These are phyloP conservation scores for Trichoderma breve DNA, from an alignment of 2,329 filamentous ascomycete species.

Conservation along the genomic window DNA sequence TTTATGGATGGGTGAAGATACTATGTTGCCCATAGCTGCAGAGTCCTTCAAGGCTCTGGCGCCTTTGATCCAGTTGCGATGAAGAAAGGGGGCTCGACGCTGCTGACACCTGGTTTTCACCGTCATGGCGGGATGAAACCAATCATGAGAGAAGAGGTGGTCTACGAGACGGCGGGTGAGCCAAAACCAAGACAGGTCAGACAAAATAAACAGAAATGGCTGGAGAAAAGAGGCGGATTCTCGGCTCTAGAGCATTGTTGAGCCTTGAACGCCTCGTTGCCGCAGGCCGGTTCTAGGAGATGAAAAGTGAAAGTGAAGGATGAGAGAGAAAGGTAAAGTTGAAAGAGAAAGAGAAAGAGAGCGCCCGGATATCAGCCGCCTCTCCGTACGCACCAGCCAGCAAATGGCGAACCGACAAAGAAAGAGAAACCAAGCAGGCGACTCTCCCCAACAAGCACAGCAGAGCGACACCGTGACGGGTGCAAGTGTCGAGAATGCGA, in stretches of 20 bases:
- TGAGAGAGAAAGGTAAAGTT: background rate
- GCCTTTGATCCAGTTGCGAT: conserved; percentile 52
- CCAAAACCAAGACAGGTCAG: background rate
- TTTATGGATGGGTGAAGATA: conserved; percentile 39
- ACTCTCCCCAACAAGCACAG: background rate
- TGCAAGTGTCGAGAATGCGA: conserved; percentile 1
- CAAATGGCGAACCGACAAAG: background rate
- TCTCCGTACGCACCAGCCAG: background rate
- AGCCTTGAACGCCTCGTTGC: conserved; percentile 7
- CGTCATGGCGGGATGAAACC: conserved; percentile 46
- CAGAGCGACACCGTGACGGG: background rate
- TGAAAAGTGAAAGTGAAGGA: background rate
- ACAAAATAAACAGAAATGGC: background rate
- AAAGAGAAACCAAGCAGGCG: background rate
- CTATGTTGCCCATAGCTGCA: conserved; percentile 44
- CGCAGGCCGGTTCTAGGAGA: background rate
- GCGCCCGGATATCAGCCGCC: background rate
- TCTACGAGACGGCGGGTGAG: conserved; percentile 23
- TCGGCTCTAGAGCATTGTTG: conserved; percentile 7
- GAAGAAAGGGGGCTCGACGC: conserved; percentile 53
- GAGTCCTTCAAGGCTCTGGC: conserved; percentile 43
- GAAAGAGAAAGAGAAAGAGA: background rate
- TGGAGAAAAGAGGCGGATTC: background rate
- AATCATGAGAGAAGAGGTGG: conserved; percentile 20
- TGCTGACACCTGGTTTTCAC: conserved; percentile 42